Percentiles rank a stretch among this genome's conserved stretches.
Conservation (phyloP, 148 eudicot genomes). For the Cornus suecica region DNA sequence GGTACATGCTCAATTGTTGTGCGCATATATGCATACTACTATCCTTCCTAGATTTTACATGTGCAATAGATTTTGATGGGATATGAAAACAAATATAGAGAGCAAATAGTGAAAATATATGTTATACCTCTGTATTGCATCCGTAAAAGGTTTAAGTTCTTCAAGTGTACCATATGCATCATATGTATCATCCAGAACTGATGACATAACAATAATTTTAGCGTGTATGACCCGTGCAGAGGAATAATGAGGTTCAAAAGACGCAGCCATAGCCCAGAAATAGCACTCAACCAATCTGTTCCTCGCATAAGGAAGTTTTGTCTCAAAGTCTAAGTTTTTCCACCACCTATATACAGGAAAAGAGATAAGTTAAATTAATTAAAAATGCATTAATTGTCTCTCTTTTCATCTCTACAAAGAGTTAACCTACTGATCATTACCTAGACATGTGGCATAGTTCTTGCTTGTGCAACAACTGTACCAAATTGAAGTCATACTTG, state of each 20-base stretch:
- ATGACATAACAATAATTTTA: conserved; percentile 11
- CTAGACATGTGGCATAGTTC: conserved; percentile 6
- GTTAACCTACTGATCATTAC: neutral
- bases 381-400: no score
- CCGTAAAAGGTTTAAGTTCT: conserved; percentile 15
- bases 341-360: conserved; percentile 34
- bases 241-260: conserved; percentile 36
- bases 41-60: no score
- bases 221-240: conserved; percentile 26
- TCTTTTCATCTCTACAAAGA: no score
- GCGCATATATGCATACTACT: no score
- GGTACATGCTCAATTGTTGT: no score
- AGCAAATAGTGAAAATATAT: no score
- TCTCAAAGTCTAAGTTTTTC: conserved; percentile 22
- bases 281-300: conserved; percentile 36
- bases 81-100: no score
- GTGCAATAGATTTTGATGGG: no score
- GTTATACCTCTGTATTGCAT: conserved; percentile 30
- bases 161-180: conserved; percentile 9
- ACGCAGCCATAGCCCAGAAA: conserved; percentile 38
- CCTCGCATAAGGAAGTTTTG: conserved; percentile 32
- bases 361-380: no score
- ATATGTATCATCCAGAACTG: conserved; percentile 8
- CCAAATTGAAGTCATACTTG: conserved; percentile 30
- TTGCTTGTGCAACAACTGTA: conserved; percentile 16